Percentiles rank a stretch among this genome's conserved stretches.
These are phyloP conservation scores for Thraustochytrium striatum DNA, from an alignment of 352 stramenopile species.

Conservation along the genomic window DNA sequence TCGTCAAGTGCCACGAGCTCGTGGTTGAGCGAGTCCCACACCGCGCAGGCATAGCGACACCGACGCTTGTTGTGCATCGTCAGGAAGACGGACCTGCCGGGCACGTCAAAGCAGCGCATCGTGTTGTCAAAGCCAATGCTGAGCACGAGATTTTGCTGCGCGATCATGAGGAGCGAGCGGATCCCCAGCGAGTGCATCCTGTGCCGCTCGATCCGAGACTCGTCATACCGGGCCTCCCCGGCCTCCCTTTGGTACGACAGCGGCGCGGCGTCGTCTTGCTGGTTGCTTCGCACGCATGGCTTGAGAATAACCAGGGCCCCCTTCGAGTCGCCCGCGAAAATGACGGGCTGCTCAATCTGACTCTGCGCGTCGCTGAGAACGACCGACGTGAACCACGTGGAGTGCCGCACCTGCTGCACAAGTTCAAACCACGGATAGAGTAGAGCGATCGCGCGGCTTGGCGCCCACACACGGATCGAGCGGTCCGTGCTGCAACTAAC, in stretches of 20 bases:
- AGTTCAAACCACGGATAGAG: slow-evolving; percentile 17
- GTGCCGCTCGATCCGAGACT: not conserved
- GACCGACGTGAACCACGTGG: slow-evolving; percentile 4
- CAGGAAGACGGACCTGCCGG: not conserved
- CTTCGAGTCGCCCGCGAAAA: slow-evolving; percentile 25
- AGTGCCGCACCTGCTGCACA: not conserved
- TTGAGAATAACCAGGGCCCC: not conserved
- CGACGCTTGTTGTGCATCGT: slow-evolving; percentile 15
- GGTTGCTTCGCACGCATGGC: not conserved
- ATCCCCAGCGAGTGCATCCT: slow-evolving; percentile 20
- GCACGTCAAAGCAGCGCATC: slow-evolving; percentile 15
- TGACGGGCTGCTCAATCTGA: not conserved
- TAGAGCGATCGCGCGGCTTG: slow-evolving; percentile 4
- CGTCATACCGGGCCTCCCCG: no score
- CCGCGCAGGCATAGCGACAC: not conserved
- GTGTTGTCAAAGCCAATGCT: slow-evolving; percentile 24
- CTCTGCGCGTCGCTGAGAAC: slow-evolving; percentile 1
- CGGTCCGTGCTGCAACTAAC: slow-evolving; percentile 38
- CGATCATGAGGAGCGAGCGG: not conserved
- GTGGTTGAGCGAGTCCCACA: slow-evolving; percentile 17
- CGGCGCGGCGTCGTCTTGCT: not conserved
- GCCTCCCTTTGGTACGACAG: not conserved
- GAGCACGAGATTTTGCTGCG: slow-evolving; percentile 26
- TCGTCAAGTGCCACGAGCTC: slow-evolving; percentile 13
- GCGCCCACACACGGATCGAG: slow-evolving; percentile 10